Evolutionary conservation across 2,329 filamentous ascomycete genomes (phyloP).

Genomic region (Cercospora zeina): DNA sequence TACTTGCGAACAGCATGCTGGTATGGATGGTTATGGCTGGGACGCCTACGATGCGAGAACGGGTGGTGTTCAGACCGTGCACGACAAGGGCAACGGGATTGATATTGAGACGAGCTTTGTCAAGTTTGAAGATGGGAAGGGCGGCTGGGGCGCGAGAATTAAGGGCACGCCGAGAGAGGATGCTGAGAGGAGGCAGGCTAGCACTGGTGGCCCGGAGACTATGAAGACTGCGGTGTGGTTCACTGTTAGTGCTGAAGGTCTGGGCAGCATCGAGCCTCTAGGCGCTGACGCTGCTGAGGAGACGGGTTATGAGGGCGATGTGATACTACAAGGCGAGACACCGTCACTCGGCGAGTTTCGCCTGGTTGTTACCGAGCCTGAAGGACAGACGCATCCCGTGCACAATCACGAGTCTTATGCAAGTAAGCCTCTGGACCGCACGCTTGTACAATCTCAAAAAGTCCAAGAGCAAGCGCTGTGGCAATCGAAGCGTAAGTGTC

Average conservation of each 20-base stretch:
- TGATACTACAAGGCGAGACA: slow-evolving; percentile 70
- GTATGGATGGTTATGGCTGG: slow-evolving; percentile 95
- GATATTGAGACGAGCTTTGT: slow-evolving; percentile 93
- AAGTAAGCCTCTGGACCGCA: slow-evolving; percentile 71
- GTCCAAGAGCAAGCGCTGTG: slow-evolving; percentile 71
- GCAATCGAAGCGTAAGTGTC: slow-evolving; percentile 70
- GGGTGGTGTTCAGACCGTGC: slow-evolving; percentile 85
- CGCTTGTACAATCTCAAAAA: slow-evolving; percentile 70
- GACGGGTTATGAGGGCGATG: slow-evolving; percentile 59
- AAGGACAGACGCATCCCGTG: slow-evolving; percentile 60
- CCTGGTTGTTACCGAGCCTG: slow-evolving; percentile 72
- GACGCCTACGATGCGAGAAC: slow-evolving; percentile 90
- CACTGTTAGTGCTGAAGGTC: slow-evolving; percentile 77
- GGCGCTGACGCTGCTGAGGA: slow-evolving; percentile 58
- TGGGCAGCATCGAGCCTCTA: slow-evolving; percentile 64
- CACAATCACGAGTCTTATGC: slow-evolving; percentile 64
- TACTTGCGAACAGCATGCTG: slow-evolving; percentile 93
- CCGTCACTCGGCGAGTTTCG: slow-evolving; percentile 75
- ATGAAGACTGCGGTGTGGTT: slow-evolving; percentile 78
- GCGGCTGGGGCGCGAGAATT: slow-evolving; percentile 84
- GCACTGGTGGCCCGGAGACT: slow-evolving; percentile 42
- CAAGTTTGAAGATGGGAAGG: slow-evolving; percentile 77
- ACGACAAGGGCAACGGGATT: slow-evolving; percentile 82
- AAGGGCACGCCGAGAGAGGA: slow-evolving; percentile 75
- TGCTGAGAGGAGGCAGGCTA: slow-evolving; percentile 48